Base-by-base conservation (phyloP, 495 filamentous ascomycete genomes). In the Oleoguttula mirabilis region DNA sequence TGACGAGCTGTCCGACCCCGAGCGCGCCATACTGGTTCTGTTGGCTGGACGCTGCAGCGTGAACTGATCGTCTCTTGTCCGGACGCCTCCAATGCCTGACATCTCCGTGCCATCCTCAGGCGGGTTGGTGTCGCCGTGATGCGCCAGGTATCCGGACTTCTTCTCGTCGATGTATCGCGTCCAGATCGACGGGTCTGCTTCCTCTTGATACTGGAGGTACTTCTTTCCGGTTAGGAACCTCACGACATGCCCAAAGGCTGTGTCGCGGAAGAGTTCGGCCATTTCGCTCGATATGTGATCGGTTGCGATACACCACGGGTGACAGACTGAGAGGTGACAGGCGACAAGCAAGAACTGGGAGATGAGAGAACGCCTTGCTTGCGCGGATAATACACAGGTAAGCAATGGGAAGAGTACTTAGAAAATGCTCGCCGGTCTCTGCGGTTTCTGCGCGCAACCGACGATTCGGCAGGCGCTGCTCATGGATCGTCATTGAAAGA, bases 181-280 rank as follows among this genome's bases (percentile, higher is more conserved):
- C 55, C 54, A 60, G 22, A 58, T 38, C 21, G 33, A 25, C 1
- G 54, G 48, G 45, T 64, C 47, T 20, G 12, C 41, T 40, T 64
- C 60, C 38, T 64, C 61, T 10, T 51, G 24, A 30, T 54, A 64
- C 23, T 47, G 36, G 12, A 64, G 48, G n/a, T 36, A 38, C 43
- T 45, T 54, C 3, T 48, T 45, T 15, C 44, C 31, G 17, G 51
- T 45, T 11, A 55, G 39, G 16, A 64, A 47, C 21, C 60, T 51
- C 10, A 64, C 49, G 19, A 52, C 16, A 39, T 59, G 53, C 4
- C 60, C 60, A 35, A 62, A 62, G 24, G 49, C 45, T 20, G 59
- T 59, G 40, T 64, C 60, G 19, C 60, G 52, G 21, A 64, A 50
- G 36, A 64, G 45, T 25, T 61, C 55, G 10, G 36, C 30, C 49